Evolutionary conservation across 768 basidiomycete genomes (phyloP).

Genomic region (Cystofilobasidium bisporidii): DNA sequence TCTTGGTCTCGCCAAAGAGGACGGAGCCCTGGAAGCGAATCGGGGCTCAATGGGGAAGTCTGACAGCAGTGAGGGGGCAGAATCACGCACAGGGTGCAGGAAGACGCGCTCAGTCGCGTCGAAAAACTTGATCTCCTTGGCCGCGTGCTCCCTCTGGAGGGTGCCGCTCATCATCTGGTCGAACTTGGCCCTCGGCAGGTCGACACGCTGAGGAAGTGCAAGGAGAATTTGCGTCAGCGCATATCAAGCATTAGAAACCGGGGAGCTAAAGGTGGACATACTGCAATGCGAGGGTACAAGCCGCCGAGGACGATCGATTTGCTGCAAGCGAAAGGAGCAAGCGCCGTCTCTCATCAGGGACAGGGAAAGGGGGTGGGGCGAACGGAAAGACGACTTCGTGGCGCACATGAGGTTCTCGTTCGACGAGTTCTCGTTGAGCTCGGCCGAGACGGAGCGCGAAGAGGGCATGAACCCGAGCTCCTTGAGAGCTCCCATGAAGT

Average conservation of each 20-base stretch:
- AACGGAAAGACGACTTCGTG: neutral
- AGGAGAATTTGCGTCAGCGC: too few species aligned
- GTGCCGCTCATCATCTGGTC: constrained; percentile 76
- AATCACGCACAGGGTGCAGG: constrained; percentile 29
- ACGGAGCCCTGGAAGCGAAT: constrained; percentile 53
- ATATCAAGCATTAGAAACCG: too few species aligned
- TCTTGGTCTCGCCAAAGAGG: constrained; percentile 60
- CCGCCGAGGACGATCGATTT: constrained; percentile 65
- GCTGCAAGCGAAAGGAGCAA: neutral
- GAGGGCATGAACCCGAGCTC: constrained; percentile 58
- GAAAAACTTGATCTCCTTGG: constrained; percentile 72
- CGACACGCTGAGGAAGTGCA: constrained; percentile 48
- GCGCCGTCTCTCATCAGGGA: too few species aligned
- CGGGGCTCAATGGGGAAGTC: neutral
- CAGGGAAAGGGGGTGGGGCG: neutral
- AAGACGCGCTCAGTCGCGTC: constrained; percentile 50
- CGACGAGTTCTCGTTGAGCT: constrained; percentile 44
- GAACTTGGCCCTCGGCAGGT: constrained; percentile 67
- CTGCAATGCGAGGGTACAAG: constrained; percentile 70
- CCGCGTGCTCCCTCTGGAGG: constrained; percentile 71
- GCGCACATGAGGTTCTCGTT: constrained; percentile 57
- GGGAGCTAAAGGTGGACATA: neutral
- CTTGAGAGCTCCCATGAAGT: constrained; percentile 61
- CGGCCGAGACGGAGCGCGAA: neutral
- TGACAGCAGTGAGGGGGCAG: neutral